Conservation (phyloP, 768 basidiomycete genomes). For the Hygrocybe punicea region DNA sequence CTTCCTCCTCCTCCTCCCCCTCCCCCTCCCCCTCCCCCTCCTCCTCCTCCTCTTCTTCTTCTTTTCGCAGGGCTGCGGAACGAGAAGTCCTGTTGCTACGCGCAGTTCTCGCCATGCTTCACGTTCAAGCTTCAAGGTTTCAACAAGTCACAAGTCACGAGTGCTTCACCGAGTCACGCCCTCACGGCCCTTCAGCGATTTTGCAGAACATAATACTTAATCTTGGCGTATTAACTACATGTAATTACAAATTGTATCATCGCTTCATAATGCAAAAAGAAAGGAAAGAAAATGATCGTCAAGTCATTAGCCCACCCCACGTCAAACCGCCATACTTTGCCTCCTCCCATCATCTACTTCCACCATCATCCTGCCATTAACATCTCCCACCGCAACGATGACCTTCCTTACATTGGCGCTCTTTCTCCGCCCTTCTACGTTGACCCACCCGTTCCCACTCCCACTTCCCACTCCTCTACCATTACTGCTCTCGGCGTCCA, state of each 20-base stretch:
- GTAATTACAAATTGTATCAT: not conserved
- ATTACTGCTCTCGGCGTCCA: constrained; percentile 42
- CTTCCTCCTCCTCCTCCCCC: not conserved
- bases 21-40: too few species aligned
- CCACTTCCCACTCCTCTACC: constrained; percentile 9
- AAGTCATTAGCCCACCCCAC: not conserved
- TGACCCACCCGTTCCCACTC: constrained; percentile 42
- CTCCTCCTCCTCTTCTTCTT: too few species aligned
- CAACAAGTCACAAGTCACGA: too few species aligned
- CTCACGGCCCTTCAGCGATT: too few species aligned
- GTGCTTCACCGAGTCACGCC: too few species aligned
- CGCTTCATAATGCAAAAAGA: not conserved
- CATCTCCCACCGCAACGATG: constrained; percentile 16
- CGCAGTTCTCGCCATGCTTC: not conserved
- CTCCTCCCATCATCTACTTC: constrained; percentile 54
- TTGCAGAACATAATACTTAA: too few species aligned
- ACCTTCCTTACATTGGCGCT: constrained; percentile 20
- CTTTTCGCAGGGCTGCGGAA: not conserved
- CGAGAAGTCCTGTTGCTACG: not conserved
- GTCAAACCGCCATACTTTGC: constrained; percentile 65
- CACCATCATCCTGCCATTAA: constrained; percentile 31
- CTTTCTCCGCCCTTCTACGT: constrained; percentile 48
- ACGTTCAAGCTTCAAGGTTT: too few species aligned
- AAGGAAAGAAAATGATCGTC: not conserved
- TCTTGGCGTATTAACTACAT: not conserved